Evolutionary conservation across 2,329 filamentous ascomycete species (phyloP).

Genomic region (Aureobasidium sp.): DNA sequence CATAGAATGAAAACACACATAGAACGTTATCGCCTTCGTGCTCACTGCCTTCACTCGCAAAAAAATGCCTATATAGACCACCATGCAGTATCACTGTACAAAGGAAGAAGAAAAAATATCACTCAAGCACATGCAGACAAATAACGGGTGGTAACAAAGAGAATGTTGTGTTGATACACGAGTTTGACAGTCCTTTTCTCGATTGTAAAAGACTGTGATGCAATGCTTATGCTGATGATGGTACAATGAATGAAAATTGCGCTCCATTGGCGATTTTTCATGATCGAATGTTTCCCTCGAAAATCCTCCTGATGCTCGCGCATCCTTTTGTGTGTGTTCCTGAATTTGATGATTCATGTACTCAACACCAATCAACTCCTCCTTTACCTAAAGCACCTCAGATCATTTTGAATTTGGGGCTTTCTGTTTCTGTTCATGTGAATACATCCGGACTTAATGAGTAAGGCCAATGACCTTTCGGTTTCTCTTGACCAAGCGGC

Average conservation of each 20-base stretch:
- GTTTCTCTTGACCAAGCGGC: constrained; percentile 32
- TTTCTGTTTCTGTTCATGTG: not conserved
- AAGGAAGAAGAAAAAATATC: too few relatives aligned
- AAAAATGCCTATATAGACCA: too few relatives aligned
- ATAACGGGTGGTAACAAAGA: too few relatives aligned
- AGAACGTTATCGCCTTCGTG: too few relatives aligned
- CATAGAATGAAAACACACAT: too few relatives aligned
- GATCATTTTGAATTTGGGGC: not conserved
- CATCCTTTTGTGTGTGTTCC: not conserved
- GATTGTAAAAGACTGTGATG: not conserved
- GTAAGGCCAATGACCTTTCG: constrained; percentile 26
- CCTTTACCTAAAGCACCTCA: too few relatives aligned
- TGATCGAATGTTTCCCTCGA: not conserved
- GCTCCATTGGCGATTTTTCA: too few relatives aligned
- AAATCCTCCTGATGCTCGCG: not conserved
- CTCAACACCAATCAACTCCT: not conserved
- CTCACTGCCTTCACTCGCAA: too few relatives aligned
- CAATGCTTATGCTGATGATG: not conserved
- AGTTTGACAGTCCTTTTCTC: too few relatives aligned
- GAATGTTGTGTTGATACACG: too few relatives aligned
- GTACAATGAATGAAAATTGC: not conserved
- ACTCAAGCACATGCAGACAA: too few relatives aligned
- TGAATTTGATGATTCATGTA: not conserved
- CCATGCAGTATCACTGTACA: too few relatives aligned
- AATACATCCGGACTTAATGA: not conserved